Percentiles rank a stretch among this genome's conserved stretches.
Evolutionary conservation across 768 basidiomycete genomes (phyloP).

Genomic region (Russula emetica): DNA sequence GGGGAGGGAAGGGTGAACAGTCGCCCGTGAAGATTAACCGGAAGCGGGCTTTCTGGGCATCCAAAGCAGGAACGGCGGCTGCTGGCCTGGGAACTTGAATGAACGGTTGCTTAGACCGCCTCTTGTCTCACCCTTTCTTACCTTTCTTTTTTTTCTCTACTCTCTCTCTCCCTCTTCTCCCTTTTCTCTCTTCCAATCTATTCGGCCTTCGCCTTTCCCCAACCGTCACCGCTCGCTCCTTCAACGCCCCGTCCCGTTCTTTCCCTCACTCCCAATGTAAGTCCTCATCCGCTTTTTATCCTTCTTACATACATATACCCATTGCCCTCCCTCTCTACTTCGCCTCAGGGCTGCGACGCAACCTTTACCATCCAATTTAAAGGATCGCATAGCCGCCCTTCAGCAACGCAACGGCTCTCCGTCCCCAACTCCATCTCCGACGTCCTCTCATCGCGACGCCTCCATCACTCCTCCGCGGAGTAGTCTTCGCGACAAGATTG

Average conservation of each 20-base stretch:
- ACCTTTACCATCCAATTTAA: conserved; percentile 49
- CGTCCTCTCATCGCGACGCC: conserved; percentile 32
- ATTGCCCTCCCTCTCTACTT: neutral
- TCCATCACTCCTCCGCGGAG: conserved; percentile 28
- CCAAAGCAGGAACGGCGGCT: conserved; percentile 38
- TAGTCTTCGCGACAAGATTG: conserved; percentile 63
- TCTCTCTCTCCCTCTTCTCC: conserved; percentile 13
- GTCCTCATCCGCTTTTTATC: conserved; percentile 1
- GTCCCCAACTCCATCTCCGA: conserved; percentile 35
- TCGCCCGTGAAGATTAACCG: conserved; percentile 34
- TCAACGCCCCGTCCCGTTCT: conserved; percentile 11
- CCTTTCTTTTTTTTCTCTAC: conserved; percentile 12
- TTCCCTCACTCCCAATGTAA: conserved; percentile 21
- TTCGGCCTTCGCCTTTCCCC: neutral
- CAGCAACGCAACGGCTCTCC: conserved; percentile 49
- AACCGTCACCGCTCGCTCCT: conserved; percentile 21
- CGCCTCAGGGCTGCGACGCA: conserved; percentile 28
- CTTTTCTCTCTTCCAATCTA: conserved; percentile 7
- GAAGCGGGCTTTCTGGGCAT: conserved; percentile 55
- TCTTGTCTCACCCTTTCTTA: conserved; percentile 8
- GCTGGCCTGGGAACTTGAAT: conserved; percentile 1
- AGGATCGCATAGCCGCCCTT: conserved; percentile 78
- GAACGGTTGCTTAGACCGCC: conserved; percentile 1
- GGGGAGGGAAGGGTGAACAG: neutral
- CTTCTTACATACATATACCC: neutral